phyloP scores from a whole-genome alignment of 192 early-diverging fungal species.

The Rhizoclosmatium globosum region DNA sequence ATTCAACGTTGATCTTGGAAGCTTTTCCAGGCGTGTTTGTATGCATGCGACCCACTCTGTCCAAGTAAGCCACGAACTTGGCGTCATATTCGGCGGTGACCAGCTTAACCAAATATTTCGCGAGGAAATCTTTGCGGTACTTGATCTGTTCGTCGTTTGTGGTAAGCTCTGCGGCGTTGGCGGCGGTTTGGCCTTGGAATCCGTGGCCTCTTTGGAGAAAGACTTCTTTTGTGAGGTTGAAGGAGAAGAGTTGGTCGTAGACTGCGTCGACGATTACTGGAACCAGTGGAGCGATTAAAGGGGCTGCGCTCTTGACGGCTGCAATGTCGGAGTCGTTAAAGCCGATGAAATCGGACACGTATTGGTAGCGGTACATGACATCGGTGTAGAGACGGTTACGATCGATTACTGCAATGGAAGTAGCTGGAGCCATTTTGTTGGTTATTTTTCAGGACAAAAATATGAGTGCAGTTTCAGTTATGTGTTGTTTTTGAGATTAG shows the following conservation, averaged over 20 bases:
- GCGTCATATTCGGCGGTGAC: slow-evolving; percentile 58
- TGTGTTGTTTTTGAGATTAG: no score
- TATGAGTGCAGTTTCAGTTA: not conserved
- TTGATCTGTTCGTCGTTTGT: slow-evolving; percentile 76
- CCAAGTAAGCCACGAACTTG: slow-evolving; percentile 73
- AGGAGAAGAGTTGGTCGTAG: slow-evolving; percentile 75
- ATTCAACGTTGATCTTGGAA: slow-evolving; percentile 81
- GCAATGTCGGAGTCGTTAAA: slow-evolving; percentile 75
- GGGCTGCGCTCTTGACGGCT: slow-evolving; percentile 72
- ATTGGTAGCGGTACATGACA: slow-evolving; percentile 76
- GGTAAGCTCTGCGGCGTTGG: slow-evolving; percentile 54
- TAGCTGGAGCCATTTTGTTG: not conserved
- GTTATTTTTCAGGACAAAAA: not conserved
- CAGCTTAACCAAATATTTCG: slow-evolving; percentile 75
- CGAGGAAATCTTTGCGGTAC: slow-evolving; percentile 76
- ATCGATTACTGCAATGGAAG: slow-evolving; percentile 52
- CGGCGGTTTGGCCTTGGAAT: slow-evolving; percentile 49
- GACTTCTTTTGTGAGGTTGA: slow-evolving; percentile 76
- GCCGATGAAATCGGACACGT: slow-evolving; percentile 76
- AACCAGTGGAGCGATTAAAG: slow-evolving; percentile 69
- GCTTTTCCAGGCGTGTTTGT: slow-evolving; percentile 76
- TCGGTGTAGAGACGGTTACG: slow-evolving; percentile 75
- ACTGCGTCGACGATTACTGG: slow-evolving; percentile 81
- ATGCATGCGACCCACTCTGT: slow-evolving; percentile 81
- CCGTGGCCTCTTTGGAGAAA: slow-evolving; percentile 77